Conservation (phyloP, 495 filamentous ascomycete species). For the Aspergillus nanangensis region DNA sequence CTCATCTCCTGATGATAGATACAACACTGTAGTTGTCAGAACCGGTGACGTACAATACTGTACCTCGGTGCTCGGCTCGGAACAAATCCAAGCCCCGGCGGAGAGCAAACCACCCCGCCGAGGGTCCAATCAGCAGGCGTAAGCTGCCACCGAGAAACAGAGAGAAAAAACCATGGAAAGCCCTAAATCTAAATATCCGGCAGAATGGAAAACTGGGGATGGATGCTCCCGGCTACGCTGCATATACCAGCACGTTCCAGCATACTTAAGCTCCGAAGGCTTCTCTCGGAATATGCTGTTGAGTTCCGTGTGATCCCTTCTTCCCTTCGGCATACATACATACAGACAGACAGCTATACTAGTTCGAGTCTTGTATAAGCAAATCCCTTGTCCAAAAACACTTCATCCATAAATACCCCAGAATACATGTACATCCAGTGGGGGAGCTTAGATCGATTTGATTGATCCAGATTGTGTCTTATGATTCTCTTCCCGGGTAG, state of each 20-base stretch:
- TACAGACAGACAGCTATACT: not conserved
- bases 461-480: too few species aligned
- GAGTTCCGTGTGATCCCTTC: too few species aligned
- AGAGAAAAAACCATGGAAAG: too few species aligned
- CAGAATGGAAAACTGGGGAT: slow-evolving; percentile 14
- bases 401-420: too few species aligned
- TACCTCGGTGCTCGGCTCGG: slow-evolving; percentile 15
- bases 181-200: slow-evolving; percentile 3
- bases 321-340: not conserved
- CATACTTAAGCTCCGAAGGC: not conserved
- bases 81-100: slow-evolving; percentile 10
- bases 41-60: too few species aligned
- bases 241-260: slow-evolving; percentile 34
- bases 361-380: not conserved
- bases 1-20: too few species aligned
- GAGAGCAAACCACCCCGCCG: not conserved
- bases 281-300: too few species aligned
- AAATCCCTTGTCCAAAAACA: too few species aligned
- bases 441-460: too few species aligned
- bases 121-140: slow-evolving; percentile 5
- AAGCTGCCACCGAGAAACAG: not conserved
- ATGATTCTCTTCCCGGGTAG: too few species aligned
- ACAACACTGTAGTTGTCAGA: too few species aligned
- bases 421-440: too few species aligned
- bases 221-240: slow-evolving; percentile 40